These are phyloP conservation scores for Geoglossum cookeanum DNA, from an alignment of 2,329 filamentous ascomycete species.

Conservation along the genomic window DNA sequence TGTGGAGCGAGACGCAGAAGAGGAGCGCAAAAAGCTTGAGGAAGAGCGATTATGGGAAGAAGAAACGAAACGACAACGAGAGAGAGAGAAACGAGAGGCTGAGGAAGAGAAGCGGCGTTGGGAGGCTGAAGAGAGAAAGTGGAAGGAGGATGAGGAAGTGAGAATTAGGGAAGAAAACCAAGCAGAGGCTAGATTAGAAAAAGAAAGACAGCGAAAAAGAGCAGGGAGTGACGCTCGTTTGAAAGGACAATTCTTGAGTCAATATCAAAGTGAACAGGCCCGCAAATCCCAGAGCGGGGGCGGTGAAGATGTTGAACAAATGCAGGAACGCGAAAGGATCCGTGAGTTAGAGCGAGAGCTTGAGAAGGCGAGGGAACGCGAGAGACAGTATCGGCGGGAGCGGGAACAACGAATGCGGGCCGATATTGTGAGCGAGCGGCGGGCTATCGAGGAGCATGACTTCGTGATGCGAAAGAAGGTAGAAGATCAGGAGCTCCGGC, in stretches of 20 bases:
- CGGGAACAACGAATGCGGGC: constrained; percentile 20
- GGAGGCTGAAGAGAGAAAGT: constrained; percentile 33
- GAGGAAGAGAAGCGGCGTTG: constrained; percentile 28
- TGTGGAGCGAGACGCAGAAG: constrained; percentile 30
- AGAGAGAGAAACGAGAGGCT: constrained; percentile 27
- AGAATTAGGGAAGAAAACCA: constrained; percentile 39
- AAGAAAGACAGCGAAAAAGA: constrained; percentile 44
- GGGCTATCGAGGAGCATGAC: constrained; percentile 7
- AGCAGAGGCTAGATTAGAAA: constrained; percentile 44
- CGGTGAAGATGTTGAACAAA: constrained; percentile 24
- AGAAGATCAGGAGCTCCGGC: neutral
- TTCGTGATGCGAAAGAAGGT: neutral
- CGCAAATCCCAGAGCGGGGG: constrained; percentile 20
- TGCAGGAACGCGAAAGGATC: constrained; percentile 46
- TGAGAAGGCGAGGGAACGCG: constrained; percentile 46
- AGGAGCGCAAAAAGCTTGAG: constrained; percentile 24
- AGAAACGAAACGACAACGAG: constrained; percentile 27
- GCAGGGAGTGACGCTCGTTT: constrained; percentile 46
- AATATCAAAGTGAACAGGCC: constrained; percentile 59
- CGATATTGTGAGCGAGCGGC: constrained; percentile 19
- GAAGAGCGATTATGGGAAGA: constrained; percentile 29
- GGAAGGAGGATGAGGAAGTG: constrained; percentile 34
- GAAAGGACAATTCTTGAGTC: constrained; percentile 67
- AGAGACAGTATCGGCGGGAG: constrained; percentile 42
- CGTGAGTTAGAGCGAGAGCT: constrained; percentile 61